Conservation (phyloP, 2,329 filamentous ascomycete species). For the Blastomyces gilchristii region DNA sequence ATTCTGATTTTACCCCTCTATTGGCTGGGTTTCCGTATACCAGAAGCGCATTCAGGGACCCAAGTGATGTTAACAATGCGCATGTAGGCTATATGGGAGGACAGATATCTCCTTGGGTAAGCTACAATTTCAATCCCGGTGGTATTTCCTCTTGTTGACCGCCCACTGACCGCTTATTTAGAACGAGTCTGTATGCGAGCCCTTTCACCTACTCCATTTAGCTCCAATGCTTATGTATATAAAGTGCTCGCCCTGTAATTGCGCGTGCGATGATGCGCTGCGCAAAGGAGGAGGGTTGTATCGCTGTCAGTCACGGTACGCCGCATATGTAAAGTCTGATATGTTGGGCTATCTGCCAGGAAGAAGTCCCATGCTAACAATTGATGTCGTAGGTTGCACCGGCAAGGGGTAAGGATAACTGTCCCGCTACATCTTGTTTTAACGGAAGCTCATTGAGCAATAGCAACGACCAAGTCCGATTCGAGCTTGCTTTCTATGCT, state of each 20-base stretch:
- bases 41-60: not conserved
- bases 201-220: conserved; percentile 1
- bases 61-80: conserved; percentile 19
- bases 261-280: conserved; percentile 36
- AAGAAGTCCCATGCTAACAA: not conserved
- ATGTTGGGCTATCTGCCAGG: not conserved
- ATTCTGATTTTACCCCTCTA: not conserved
- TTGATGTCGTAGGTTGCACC: conserved; percentile 28
- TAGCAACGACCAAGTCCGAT: conserved; percentile 39
- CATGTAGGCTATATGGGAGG: conserved; percentile 56
- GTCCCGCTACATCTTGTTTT: not conserved
- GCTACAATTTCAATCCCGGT: conserved; percentile 8
- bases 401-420: conserved; percentile 30
- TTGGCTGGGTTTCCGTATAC: not conserved
- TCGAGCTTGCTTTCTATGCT: conserved; percentile 43
- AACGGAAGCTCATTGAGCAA: not conserved
- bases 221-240: not conserved
- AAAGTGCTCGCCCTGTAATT: conserved; percentile 37
- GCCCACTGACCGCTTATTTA: conserved; percentile 18
- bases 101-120: conserved; percentile 49
- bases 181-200: conserved; percentile 25
- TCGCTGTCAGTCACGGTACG: conserved; percentile 31
- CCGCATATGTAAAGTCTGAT: not conserved
- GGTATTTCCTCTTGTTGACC: not conserved
- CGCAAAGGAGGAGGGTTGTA: conserved; percentile 35